Evolutionary conservation across 805 yeast species (phyloP).

Genomic region (Clavispora santaluciae): DNA sequence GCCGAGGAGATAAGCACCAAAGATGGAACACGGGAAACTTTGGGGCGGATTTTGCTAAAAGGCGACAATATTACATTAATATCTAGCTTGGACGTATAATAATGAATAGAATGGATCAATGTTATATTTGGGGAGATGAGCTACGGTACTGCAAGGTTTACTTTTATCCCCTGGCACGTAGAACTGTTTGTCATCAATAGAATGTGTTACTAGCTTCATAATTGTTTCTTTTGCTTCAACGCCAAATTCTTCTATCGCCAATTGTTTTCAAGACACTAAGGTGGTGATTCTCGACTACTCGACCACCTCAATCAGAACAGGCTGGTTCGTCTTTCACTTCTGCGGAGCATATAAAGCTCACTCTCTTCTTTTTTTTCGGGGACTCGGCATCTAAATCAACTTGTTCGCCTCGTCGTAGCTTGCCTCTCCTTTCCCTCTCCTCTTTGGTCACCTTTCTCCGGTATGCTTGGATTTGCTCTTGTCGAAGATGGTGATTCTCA

Average conservation of each 20-base stretch:
- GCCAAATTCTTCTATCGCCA: no score
- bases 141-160: no score
- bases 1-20: slow-evolving; percentile 56
- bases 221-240: no score
- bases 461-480: slow-evolving; percentile 25
- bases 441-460: slow-evolving; percentile 21
- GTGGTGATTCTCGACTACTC: no score
- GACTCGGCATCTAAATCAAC: slow-evolving; percentile 4
- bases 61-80: slow-evolving; percentile 93
- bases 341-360: slow-evolving; percentile 15
- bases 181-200: no score
- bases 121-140: no score
- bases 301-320: no score
- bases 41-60: slow-evolving; percentile 77
- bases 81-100: slow-evolving; percentile 29
- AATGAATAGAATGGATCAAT: not conserved
- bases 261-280: no score
- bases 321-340: not conserved
- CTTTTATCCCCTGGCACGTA: no score
- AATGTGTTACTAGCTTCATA: no score
- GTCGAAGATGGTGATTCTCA: slow-evolving; percentile 13
- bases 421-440: slow-evolving; percentile 21
- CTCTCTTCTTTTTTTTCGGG: slow-evolving; percentile 22
- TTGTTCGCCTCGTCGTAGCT: slow-evolving; percentile 9
- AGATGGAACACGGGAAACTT: slow-evolving; percentile 45